A percentile compares a stretch with the other conserved stretches of the same genome.
Evolutionary conservation across 345 rosid genomes (phyloP).

Genomic region (Microthlaspi erraticum): DNA sequence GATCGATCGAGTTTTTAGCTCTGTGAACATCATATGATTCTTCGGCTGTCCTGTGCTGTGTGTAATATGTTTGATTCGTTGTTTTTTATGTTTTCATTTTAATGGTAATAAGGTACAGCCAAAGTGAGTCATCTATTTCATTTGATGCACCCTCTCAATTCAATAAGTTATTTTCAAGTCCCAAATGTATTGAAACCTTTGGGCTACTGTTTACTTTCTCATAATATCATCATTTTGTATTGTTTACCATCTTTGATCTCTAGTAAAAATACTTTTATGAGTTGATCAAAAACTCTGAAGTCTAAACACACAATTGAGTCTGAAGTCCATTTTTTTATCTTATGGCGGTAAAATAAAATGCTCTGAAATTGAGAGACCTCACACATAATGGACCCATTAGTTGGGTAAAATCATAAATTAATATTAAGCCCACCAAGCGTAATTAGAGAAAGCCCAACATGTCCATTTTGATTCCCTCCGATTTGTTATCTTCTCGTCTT

Average conservation of each 20-base stretch:
- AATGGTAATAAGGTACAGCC: slow-evolving; percentile 46
- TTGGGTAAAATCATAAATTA: background rate
- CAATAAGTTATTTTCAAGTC: slow-evolving; percentile 37
- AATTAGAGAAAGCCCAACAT: slow-evolving; percentile 10
- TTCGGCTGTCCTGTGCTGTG: slow-evolving; percentile 40
- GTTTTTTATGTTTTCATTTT: slow-evolving; percentile 35
- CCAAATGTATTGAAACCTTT: slow-evolving; percentile 23
- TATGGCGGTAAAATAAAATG: background rate
- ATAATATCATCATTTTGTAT: background rate
- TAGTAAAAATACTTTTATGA: background rate
- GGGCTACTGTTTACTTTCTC: background rate
- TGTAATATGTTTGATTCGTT: slow-evolving; percentile 47
- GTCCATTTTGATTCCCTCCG: slow-evolving; percentile 9
- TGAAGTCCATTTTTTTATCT: too few species aligned
- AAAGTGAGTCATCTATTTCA: slow-evolving; percentile 38
- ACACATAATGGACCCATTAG: background rate
- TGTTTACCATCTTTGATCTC: background rate
- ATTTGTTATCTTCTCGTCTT: background rate
- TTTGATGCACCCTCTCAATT: slow-evolving; percentile 38
- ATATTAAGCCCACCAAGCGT: background rate
- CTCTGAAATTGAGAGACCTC: background rate
- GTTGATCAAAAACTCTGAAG: background rate
- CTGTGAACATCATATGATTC: slow-evolving; percentile 35
- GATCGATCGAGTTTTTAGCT: slow-evolving; percentile 41
- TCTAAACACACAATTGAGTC: background rate